Conservation (phyloP, 2,329 filamentous ascomycete species). For the Aspergillus cejpii region DNA sequence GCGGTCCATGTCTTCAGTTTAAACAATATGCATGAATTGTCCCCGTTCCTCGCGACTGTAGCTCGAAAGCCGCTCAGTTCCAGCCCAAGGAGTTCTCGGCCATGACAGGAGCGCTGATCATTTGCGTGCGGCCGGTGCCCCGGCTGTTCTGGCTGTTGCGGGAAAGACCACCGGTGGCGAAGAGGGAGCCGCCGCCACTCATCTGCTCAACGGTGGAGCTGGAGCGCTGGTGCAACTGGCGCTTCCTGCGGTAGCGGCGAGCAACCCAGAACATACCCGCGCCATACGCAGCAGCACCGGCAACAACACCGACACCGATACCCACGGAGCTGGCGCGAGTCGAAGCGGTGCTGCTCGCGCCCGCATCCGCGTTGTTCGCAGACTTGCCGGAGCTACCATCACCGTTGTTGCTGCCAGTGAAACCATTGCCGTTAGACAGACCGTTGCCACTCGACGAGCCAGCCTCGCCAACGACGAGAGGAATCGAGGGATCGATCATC, state of each 20-base stretch:
- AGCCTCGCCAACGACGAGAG: conserved; percentile 51
- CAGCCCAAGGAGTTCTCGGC: conserved; percentile 92
- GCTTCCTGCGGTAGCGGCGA: conserved; percentile 81
- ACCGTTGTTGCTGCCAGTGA: conserved; percentile 39
- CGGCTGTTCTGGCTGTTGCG: conserved; percentile 59
- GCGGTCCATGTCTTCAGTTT: conserved; percentile 15
- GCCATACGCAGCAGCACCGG: conserved; percentile 78
- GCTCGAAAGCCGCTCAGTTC: no score
- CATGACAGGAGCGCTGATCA: conserved; percentile 84
- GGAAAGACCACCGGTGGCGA: conserved; percentile 42
- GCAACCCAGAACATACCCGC: conserved; percentile 92
- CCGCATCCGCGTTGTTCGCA: conserved; percentile 37
- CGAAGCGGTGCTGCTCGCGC: conserved; percentile 42
- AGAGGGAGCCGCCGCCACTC: conserved; percentile 46
- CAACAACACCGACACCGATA: conserved; percentile 70
- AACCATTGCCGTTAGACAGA: conserved; percentile 24
- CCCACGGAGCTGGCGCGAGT: conserved; percentile 47
- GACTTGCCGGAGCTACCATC: conserved; percentile 33
- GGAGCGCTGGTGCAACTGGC: conserved; percentile 66
- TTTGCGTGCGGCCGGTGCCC: conserved; percentile 58
- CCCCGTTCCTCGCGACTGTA: conserved; percentile 5
- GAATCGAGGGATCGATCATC: conserved; percentile 78
- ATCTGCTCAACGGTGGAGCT: conserved; percentile 63
- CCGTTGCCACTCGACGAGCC: conserved; percentile 41
- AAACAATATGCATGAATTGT: conserved; percentile 14